Conservation (phyloP, 2,329 filamentous ascomycete species). For the Nothophaeocryptopus gaeumannii region DNA sequence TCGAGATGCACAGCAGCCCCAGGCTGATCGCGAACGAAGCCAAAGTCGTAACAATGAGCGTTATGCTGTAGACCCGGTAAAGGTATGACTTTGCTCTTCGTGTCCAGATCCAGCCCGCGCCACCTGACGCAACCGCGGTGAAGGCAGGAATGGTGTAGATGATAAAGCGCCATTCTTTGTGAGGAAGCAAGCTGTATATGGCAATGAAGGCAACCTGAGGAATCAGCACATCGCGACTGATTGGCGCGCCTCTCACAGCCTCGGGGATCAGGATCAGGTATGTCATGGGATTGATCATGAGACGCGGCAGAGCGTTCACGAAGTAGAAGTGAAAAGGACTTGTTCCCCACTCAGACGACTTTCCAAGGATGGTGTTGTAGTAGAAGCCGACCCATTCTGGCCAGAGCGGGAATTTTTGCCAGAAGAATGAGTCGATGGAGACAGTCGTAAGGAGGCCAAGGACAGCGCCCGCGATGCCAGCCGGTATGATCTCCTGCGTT, state of each 20-base stretch:
- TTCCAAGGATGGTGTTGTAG: constrained; percentile 83
- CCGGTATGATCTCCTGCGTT: constrained; percentile 58
- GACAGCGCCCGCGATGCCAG: constrained; percentile 64
- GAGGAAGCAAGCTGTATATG: constrained; percentile 82
- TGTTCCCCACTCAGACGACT: constrained; percentile 82
- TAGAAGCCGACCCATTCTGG: constrained; percentile 86
- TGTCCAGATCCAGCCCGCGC: constrained; percentile 62
- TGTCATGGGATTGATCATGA: constrained; percentile 75
- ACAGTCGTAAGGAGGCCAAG: constrained; percentile 68
- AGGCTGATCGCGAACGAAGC: constrained; percentile 60
- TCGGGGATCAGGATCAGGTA: constrained; percentile 52
- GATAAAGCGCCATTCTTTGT: constrained; percentile 96
- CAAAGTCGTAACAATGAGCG: constrained; percentile 59
- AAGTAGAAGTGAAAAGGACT: constrained; percentile 88
- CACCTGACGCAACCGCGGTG: constrained; percentile 72
- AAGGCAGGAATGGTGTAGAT: constrained; percentile 81
- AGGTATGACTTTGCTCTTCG: constrained; percentile 61
- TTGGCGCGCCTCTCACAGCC: constrained; percentile 50
- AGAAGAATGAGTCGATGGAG: constrained; percentile 86
- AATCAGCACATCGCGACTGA: constrained; percentile 54
- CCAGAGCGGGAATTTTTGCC: constrained; percentile 76
- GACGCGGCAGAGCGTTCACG: constrained; percentile 71
- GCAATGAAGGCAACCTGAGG: constrained; percentile 71
- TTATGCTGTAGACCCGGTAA: constrained; percentile 55
- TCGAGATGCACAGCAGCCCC: constrained; percentile 72